Conservation (phyloP, 2,329 filamentous ascomycete genomes). For the Penicillium polonicum region DNA sequence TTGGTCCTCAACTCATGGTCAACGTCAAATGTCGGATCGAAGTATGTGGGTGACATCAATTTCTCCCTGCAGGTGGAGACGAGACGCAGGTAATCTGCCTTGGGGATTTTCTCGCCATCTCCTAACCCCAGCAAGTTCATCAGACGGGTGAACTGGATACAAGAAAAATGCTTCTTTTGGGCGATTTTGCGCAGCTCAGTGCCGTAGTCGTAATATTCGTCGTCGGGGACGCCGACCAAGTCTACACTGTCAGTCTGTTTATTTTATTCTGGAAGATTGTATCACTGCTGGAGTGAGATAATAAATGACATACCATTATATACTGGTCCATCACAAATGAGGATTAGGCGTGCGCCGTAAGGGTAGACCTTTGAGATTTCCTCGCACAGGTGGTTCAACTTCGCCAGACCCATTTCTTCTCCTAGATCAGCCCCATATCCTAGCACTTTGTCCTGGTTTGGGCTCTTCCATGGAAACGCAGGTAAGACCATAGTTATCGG, state of each 20-base stretch:
- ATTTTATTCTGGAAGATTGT: neutral
- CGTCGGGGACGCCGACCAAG: constrained; percentile 8
- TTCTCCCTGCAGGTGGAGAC: constrained; percentile 5
- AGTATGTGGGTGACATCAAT: constrained; percentile 10
- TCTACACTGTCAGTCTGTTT: constrained; percentile 1
- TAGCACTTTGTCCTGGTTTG: constrained; percentile 7
- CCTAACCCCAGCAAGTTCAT: neutral
- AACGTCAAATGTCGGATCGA: constrained; percentile 4
- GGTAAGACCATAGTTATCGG: constrained; percentile 9
- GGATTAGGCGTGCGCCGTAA: constrained; percentile 7
- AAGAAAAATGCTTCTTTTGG: constrained; percentile 4
- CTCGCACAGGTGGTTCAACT: constrained; percentile 9
- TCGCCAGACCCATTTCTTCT: constrained; percentile 8
- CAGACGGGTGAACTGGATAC: constrained; percentile 5
- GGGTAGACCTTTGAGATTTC: constrained; percentile 11
- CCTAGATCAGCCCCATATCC: constrained; percentile 3
- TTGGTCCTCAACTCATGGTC: constrained; percentile 6
- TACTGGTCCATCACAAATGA: constrained; percentile 8
- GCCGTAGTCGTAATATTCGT: constrained; percentile 10
- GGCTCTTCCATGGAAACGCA: constrained; percentile 12
- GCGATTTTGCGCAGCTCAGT: constrained; percentile 8
- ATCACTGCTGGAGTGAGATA: neutral
- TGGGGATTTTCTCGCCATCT: constrained; percentile 6
- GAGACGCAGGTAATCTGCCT: constrained; percentile 5
- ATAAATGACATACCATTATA: constrained; percentile 4